phyloP scores from a whole-genome alignment of 345 rosid genomes.

The Aquilaria malaccensis region DNA sequence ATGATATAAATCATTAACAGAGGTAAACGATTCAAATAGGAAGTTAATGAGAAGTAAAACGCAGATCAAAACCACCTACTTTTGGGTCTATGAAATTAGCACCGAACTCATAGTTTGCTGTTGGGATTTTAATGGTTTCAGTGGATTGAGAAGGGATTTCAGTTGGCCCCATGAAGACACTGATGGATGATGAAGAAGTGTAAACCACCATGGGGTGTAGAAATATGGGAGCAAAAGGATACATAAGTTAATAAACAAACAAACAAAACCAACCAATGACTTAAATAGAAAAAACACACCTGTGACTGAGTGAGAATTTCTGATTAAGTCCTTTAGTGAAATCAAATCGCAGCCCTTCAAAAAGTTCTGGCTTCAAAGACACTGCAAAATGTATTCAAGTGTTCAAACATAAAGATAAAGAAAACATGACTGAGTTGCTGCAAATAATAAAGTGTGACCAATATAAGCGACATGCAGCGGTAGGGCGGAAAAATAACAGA shows the following conservation, averaged over 20 bases:
- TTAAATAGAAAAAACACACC: constrained; percentile 25
- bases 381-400: constrained; percentile 39
- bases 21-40: background rate
- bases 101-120: constrained; percentile 90
- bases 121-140: constrained; percentile 83
- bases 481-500: no score
- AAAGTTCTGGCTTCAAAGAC: constrained; percentile 88
- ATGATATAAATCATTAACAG: no score
- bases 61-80: constrained; percentile 24
- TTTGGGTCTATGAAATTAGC: constrained; percentile 80
- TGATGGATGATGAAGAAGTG: constrained; percentile 19
- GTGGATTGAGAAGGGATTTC: constrained; percentile 88
- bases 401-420: no score
- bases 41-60: background rate
- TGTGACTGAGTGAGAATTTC: constrained; percentile 83
- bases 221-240: background rate
- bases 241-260: background rate
- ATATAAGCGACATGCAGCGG: no score
- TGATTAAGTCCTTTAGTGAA: constrained; percentile 83
- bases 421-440: no score
- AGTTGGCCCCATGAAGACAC: constrained; percentile 88
- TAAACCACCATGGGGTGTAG: constrained; percentile 6
- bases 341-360: constrained; percentile 96
- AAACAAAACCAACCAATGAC: no score
- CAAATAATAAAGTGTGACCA: no score